phyloP scores from a whole-genome alignment of 495 filamentous ascomycete species.

The Penicillium ucsense region DNA sequence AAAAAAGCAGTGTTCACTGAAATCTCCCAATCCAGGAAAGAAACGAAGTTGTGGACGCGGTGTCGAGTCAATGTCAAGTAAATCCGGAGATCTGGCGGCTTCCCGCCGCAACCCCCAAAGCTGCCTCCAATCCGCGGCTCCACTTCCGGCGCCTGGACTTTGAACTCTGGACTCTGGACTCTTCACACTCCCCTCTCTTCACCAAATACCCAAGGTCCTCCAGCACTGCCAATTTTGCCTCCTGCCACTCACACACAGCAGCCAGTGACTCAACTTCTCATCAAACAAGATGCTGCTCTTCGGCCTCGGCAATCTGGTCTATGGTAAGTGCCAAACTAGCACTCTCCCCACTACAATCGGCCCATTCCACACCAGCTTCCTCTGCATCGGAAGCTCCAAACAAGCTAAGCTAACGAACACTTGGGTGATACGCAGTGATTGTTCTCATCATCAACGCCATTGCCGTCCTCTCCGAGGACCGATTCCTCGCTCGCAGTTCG shows the following conservation, averaged over 20 bases:
- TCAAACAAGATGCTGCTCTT: slow-evolving; percentile 55
- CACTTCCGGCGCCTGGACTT: too few species aligned
- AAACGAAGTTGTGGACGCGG: not conserved
- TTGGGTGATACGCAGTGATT: slow-evolving; percentile 40
- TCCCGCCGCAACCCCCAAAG: slow-evolving; percentile 11
- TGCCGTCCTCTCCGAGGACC: slow-evolving; percentile 92
- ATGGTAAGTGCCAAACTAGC: slow-evolving; percentile 38
- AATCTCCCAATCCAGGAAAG: too few species aligned
- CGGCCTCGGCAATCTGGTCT: slow-evolving; percentile 62
- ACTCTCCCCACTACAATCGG: not conserved
- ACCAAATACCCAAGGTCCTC: not conserved
- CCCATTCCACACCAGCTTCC: too few species aligned
- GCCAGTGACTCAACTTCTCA: not conserved
- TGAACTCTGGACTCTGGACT: too few species aligned
- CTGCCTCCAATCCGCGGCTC: not conserved
- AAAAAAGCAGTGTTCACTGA: too few species aligned
- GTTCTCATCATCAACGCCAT: slow-evolving; percentile 90
- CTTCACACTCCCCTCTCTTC: too few species aligned
- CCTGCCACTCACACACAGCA: slow-evolving; percentile 5
- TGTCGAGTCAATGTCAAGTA: slow-evolving; percentile 4
- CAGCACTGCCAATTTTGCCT: slow-evolving; percentile 1
- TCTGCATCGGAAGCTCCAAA: too few species aligned
- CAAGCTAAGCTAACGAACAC: too few species aligned
- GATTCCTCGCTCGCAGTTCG: slow-evolving; percentile 91
- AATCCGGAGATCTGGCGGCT: slow-evolving; percentile 24